Evolutionary conservation across 768 basidiomycete species (phyloP).

Genomic region (Kondoa subrosea): DNA sequence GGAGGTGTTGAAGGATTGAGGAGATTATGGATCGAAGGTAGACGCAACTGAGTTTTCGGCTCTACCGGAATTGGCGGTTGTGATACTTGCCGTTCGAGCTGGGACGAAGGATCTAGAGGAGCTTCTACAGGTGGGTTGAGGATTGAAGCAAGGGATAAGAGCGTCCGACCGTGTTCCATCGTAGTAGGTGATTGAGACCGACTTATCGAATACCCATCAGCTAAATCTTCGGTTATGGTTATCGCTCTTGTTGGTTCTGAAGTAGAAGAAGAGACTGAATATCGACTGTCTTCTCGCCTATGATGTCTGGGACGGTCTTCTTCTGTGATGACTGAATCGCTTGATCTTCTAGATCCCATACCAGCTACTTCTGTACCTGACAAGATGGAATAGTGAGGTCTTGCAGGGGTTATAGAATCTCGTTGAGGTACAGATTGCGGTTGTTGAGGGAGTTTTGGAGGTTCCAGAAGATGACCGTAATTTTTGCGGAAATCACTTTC

Average conservation of each 20-base stretch:
- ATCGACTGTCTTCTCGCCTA: background rate
- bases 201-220: no score
- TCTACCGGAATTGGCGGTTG: no score
- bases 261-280: no score
- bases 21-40: background rate
- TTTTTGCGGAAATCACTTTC: background rate
- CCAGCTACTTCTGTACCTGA: no score
- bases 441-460: background rate
- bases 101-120: no score
- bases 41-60: no score
- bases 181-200: background rate
- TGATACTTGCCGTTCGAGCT: no score
- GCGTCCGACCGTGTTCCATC: background rate
- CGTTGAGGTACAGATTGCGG: no score
- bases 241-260: background rate
- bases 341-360: background rate
- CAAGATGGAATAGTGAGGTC: no score
- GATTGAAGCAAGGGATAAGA: background rate
- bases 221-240: background rate
- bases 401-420: no score
- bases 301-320: no score
- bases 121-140: background rate
- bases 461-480: background rate
- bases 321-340: background rate
- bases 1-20: no score